A percentile compares a stretch with the other conserved stretches of the same genome.
phyloP scores from a whole-genome alignment of 768 basidiomycete genomes.

The Suillus discolor region DNA sequence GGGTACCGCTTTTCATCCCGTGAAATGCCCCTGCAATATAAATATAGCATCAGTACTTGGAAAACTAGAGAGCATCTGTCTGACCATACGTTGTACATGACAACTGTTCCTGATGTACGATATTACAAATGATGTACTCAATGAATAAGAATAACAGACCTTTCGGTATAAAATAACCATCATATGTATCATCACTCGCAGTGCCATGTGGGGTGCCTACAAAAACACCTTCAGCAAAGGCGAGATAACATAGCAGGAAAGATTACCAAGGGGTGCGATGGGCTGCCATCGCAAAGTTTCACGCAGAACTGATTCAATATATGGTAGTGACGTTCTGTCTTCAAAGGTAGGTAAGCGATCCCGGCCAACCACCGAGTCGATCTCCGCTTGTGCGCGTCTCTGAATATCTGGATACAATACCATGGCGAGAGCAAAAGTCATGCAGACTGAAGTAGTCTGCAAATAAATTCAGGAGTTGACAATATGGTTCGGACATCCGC shows the following conservation, averaged over 20 bases:
- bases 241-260: not conserved
- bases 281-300: slow-evolving; percentile 1
- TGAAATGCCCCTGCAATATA: slow-evolving; percentile 8
- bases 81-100: slow-evolving; percentile 1
- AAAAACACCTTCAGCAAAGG: not conserved
- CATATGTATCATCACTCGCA: slow-evolving; percentile 40
- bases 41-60: not conserved
- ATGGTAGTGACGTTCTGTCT: not conserved
- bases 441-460: slow-evolving; percentile 15
- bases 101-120: not conserved
- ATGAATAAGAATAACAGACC: slow-evolving; percentile 25
- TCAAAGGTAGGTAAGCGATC: not conserved
- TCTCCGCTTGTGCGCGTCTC: slow-evolving; percentile 19
- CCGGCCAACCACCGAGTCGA: slow-evolving; percentile 13
- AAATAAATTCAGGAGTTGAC: not conserved
- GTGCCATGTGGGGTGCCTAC: slow-evolving; percentile 22
- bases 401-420: slow-evolving; percentile 14
- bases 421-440: slow-evolving; percentile 9
- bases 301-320: slow-evolving; percentile 4
- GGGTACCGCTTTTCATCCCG: slow-evolving; percentile 1
- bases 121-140: not conserved
- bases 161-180: slow-evolving; percentile 51
- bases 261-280: not conserved
- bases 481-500: not conserved
- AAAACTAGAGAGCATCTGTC: not conserved